Evolutionary conservation across 2,329 filamentous ascomycete species (phyloP).

Genomic region (Arthrobotrys musiformis): DNA sequence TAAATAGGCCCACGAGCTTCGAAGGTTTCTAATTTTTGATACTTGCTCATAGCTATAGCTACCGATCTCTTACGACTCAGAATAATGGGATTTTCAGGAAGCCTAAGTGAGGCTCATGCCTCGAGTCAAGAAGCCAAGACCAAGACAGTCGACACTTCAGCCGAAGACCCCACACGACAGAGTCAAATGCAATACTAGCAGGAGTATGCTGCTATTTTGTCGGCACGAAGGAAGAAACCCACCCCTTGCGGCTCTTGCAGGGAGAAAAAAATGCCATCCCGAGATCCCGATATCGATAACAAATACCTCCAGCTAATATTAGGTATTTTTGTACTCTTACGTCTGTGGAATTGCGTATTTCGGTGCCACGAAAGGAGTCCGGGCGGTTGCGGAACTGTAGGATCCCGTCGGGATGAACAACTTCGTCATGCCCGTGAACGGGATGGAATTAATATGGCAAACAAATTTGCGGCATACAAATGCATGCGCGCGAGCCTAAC

Average conservation of each 20-base stretch:
- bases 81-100: too few relatives aligned
- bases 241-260: conserved; percentile 13
- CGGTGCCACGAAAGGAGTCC: not conserved
- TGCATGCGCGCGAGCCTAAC: not conserved
- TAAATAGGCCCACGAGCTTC: not conserved
- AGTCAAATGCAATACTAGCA: not conserved
- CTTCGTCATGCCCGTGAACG: too few relatives aligned
- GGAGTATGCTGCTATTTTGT: not conserved
- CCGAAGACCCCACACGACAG: not conserved
- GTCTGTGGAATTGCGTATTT: not conserved
- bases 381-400: not conserved
- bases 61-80: not conserved
- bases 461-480: not conserved
- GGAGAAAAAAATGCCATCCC: not conserved
- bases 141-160: not conserved
- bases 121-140: not conserved
- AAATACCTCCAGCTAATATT: conserved; percentile 9
- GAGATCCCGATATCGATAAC: conserved; percentile 17
- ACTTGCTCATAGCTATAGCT: too few relatives aligned
- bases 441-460: not conserved
- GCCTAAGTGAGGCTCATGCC: not conserved
- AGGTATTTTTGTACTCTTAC: not conserved
- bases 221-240: not conserved
- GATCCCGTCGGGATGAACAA: not conserved
- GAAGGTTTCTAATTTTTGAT: not conserved